Conservation (phyloP, 257 asterid genomes). For the Rauvolfia tetraphylla region DNA sequence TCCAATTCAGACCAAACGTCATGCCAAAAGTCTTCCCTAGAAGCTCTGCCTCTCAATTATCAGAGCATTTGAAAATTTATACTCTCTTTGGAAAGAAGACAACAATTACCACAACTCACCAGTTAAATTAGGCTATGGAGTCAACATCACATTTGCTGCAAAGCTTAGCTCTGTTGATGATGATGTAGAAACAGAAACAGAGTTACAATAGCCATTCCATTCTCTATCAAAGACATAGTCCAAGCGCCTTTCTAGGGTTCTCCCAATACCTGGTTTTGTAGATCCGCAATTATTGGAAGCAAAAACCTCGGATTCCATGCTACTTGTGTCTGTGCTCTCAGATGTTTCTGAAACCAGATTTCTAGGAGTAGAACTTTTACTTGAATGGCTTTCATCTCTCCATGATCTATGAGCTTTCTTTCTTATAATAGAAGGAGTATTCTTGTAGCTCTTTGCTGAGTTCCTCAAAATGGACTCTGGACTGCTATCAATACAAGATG, state of each 20-base stretch:
- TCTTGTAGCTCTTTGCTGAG: conserved; percentile 61
- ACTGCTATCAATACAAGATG: conserved; percentile 34
- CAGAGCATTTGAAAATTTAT: background rate
- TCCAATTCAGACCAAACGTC: background rate
- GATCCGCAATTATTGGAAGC: conserved; percentile 24
- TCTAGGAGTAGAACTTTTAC: conserved; percentile 22
- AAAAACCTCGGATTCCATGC: conserved; percentile 23
- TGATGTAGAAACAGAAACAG: conserved; percentile 40
- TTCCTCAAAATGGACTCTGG: conserved; percentile 59
- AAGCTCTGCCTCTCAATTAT: background rate
- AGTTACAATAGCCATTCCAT: conserved; percentile 42
- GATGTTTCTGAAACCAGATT: conserved; percentile 19
- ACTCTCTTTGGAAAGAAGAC: background rate
- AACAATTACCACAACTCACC: conserved; percentile 25
- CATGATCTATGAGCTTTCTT: conserved; percentile 31
- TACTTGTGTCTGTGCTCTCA: conserved; percentile 18
- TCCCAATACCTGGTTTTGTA: conserved; percentile 36
- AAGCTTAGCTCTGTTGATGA: conserved; percentile 28
- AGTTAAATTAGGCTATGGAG: conserved; percentile 30
- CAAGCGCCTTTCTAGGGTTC: conserved; percentile 52
- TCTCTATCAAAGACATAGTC: conserved; percentile 59
- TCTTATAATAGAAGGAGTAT: conserved; percentile 69
- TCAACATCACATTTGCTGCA: conserved; percentile 32
- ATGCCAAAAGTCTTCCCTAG: background rate
- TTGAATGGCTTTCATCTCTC: conserved; percentile 21